Percentiles rank a stretch among this genome's conserved stretches.
phyloP scores from a whole-genome alignment of 208 protist species.

The Angomonas deanei region DNA sequence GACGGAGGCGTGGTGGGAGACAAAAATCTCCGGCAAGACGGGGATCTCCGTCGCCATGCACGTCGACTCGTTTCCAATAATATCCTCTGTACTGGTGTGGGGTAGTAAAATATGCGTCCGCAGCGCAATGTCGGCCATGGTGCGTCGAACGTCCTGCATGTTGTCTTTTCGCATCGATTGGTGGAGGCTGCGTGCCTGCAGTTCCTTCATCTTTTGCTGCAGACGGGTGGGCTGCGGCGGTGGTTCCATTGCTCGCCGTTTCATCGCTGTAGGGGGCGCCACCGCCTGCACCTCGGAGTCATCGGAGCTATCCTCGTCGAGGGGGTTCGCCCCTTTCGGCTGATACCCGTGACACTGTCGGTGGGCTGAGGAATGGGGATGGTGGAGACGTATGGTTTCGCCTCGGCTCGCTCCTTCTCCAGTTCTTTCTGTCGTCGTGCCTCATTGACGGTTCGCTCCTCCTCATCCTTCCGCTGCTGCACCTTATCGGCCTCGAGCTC shows the following conservation, averaged over 20 bases:
- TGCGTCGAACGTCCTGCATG: constrained; percentile 12
- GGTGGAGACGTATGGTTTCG: background rate
- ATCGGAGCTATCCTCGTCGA: background rate
- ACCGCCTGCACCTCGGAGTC: background rate
- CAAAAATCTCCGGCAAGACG: constrained; percentile 58
- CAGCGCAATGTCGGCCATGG: constrained; percentile 31
- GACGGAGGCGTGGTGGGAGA: constrained; percentile 1
- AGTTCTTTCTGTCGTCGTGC: constrained; percentile 11
- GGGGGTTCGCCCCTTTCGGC: background rate
- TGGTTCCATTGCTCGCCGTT: background rate
- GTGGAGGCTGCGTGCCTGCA: constrained; percentile 25
- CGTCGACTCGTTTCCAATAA: constrained; percentile 39
- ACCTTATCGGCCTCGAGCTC: constrained; percentile 14
- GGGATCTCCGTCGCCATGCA: constrained; percentile 50
- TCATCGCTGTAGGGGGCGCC: background rate
- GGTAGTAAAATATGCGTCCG: constrained; percentile 30
- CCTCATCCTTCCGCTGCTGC: constrained; percentile 7
- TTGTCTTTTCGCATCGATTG: constrained; percentile 27
- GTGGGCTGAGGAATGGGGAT: background rate
- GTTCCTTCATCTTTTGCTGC: constrained; percentile 20
- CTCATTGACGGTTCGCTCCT: constrained; percentile 20
- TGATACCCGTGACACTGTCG: too few species aligned
- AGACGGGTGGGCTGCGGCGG: constrained; percentile 12
- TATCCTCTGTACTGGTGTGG: constrained; percentile 41
- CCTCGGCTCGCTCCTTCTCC: background rate